Conservation (phyloP, 2,329 filamentous ascomycete species). For the Colletotrichum horii region DNA sequence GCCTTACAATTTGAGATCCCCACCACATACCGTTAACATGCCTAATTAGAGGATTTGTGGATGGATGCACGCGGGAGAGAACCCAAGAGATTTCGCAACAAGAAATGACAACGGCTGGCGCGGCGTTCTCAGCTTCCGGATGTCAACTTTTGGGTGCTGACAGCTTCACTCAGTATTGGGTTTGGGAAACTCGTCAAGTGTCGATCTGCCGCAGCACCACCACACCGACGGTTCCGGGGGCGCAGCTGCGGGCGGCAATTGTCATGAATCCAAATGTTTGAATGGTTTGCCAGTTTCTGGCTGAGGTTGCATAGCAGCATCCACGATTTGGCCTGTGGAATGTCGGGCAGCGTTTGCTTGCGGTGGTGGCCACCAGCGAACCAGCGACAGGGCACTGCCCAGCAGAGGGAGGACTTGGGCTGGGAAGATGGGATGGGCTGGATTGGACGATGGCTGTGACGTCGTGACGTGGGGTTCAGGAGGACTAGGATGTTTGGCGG, state of each 20-base stretch:
- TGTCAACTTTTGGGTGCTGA: neutral
- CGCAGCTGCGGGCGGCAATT: neutral
- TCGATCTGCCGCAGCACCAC: neutral
- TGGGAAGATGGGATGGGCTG: neutral
- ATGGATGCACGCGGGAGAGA: neutral
- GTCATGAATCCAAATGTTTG: neutral
- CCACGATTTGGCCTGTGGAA: neutral
- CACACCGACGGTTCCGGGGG: neutral
- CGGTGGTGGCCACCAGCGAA: neutral
- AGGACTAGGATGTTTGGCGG: neutral
- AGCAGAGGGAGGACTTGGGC: neutral
- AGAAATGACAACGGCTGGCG: neutral
- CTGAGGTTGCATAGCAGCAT: neutral
- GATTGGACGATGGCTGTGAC: neutral
- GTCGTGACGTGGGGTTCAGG: neutral
- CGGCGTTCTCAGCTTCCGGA: neutral
- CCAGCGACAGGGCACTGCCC: neutral
- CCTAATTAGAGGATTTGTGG: neutral
- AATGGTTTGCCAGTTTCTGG: neutral
- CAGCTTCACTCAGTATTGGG: neutral
- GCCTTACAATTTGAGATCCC: neutral
- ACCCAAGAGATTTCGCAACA: neutral
- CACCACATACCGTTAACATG: neutral
- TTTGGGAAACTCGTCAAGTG: neutral
- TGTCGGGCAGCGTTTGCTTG: neutral